Evolutionary conservation across 768 basidiomycete species (phyloP), one percentile per base, ranked within the genome.

Genomic region (Kondoa malvinella): DNA sequence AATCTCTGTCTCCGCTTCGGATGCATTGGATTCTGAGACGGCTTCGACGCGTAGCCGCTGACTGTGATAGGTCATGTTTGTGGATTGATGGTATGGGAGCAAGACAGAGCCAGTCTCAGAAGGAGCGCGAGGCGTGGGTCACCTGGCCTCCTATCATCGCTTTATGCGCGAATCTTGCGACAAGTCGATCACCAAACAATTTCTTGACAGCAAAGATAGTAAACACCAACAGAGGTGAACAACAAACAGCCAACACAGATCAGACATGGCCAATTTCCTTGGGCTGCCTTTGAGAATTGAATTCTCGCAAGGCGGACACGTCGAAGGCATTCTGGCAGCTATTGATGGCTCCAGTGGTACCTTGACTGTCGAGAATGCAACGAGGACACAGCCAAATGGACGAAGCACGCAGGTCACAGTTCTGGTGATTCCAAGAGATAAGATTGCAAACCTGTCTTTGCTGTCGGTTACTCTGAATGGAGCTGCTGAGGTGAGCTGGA

Each of bases 261-360:
- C 27, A 29, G 15, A 16, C 61, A 63, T 63, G 61, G 21, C 58
- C 58, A 34, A 30, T 17, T 63, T 63, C 30, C 33, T 63, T 17
- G 61, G 61, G n/a, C 30, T 63, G 16, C 29, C 14, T 34, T 3
- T n/a, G n/a, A n/a, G n/a, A n/a, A n/a, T n/a, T n/a, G n/a, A n/a
- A n/a, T n/a, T n/a, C n/a, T n/a, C n/a, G n/a, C n/a, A n/a, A n/a
- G n/a, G 66, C 27, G 62, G 30, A 21, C n/a, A 64, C 1, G 34
- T 69, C n/a, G 67, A 61, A 40, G 69, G 69, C 58, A 64, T 29
- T 27, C 50, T 69, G 34, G 31, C 58, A 34, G 29, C 29, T 12
- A 69, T 69, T 30, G 60, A 69, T 58, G 30, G 60, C 26, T 16
- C 14, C 3, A 32, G 29, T 1, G 69, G 69, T 1, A 61, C 58